A percentile compares a stretch with the other conserved stretches of the same genome.
Evolutionary conservation across 2,329 filamentous ascomycete genomes (phyloP).

Genomic region (Aureobasidium sp.): DNA sequence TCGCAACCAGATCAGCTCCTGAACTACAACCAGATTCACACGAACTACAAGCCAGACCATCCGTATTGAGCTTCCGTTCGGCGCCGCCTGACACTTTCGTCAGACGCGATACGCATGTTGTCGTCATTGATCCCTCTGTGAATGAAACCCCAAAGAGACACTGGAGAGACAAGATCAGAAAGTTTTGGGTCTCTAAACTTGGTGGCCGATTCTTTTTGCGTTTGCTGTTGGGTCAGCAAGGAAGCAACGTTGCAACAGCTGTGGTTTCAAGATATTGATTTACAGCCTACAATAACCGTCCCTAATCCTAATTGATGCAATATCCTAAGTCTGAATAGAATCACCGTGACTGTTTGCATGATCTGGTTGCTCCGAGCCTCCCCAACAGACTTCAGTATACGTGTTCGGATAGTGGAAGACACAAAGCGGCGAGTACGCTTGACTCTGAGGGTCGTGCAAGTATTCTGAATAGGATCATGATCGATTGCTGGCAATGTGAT

Average conservation of each 20-base stretch:
- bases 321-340: not conserved
- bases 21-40: not conserved
- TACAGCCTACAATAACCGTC: not conserved
- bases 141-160: not conserved
- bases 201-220: not conserved
- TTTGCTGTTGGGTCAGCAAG: conserved; percentile 10
- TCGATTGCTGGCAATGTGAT: not conserved
- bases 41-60: conserved; percentile 2
- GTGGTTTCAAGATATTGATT: conserved; percentile 14
- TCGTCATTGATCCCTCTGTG: conserved; percentile 1
- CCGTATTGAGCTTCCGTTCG: not conserved
- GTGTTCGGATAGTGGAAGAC: not conserved
- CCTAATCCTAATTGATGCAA: conserved; percentile 8
- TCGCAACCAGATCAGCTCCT: not conserved
- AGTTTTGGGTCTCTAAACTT: not conserved
- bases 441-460: not conserved
- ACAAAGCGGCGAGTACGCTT: not conserved
- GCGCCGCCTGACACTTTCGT: not conserved
- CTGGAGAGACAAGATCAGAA: conserved; percentile 9
- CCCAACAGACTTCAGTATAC: not conserved
- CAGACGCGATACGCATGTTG: conserved; percentile 3
- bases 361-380: no score
- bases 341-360: not conserved
- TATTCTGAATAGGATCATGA: not conserved
- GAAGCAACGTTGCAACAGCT: conserved; percentile 12